Evolutionary conservation across 129 eudicot genomes (phyloP), one percentile per base, ranked within the genome.

Genomic region (Solidago caesia): DNA sequence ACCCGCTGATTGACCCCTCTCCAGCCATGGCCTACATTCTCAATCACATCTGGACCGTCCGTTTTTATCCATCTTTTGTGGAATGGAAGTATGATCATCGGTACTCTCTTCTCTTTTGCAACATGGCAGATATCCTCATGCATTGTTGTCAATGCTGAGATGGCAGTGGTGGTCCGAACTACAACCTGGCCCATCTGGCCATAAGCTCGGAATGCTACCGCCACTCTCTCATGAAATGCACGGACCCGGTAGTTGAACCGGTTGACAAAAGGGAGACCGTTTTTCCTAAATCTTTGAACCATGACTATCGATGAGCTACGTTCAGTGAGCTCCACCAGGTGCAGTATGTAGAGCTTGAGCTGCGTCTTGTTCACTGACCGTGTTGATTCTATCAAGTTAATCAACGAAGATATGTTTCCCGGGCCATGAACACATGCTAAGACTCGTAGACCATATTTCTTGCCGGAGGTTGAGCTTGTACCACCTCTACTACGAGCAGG

Each of bases 111-210:
- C 12, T 83, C 81, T 58, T 84, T 87, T 3, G 96, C 96, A 77
- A 89, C 91, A 55, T 87, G 90, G 78, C 93, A 85, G 7, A 92
- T 80, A 56, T 92, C 98, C 77, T 89, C 90, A 74, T 92, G 98
- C 98, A 92, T 89, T 0, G 91, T 80, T 8, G 96, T 9, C 79
- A 92, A 51, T 21, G 90, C 75, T 4, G 98, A 92, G 55, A 92
- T 81, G 63, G 90, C 86, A 0, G 92, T 89, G 4, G 87, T 76
- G 52, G 96, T 85, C 5, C 96, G 88, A 44, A 92, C 88, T 25
- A 47, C 86, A 27, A 92, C 95, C 12, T 74, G 84, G 7, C 96
- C 91, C 45, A 84, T 83, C 41, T 85, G 91, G 43, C 85, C 86
- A 58, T 85, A 82, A 1, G 91, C 84, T 72, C 89, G 84, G 62